Base-by-base conservation (phyloP, 1,284 basidiomycete species). In the Rugosomyces carneus region DNA sequence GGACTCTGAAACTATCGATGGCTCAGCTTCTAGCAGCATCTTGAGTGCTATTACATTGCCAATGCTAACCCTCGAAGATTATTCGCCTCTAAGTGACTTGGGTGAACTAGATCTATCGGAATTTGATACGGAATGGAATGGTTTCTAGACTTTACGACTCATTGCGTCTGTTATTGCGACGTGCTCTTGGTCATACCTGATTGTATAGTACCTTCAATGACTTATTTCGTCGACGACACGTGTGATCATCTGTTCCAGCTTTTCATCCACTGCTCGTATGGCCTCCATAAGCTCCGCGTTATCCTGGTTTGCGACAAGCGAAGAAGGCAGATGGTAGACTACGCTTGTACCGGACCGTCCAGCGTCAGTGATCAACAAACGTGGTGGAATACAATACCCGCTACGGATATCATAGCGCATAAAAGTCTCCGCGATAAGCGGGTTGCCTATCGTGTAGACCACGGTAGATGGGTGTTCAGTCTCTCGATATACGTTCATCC, bases 361-460 rank as follows among this genome's bases (percentile, higher is more conserved):
- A 8, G 58, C 52, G 26, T 75, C 74, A 13, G 66, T 52, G 16
- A 80, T 54, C 37, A 79, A 59, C 3, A 80, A 39, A 23, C 72
- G 69, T 19, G 67, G 73, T 0, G 78, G 78, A 16, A 80, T 65
- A 54, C 71, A 64, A 37, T 69, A 61, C 2, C 66, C 73, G 0
- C 68, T 68, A 16, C 62, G 62, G 24, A 70, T 55, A 45, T 78
- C 74, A 51, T 69, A 59, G 42, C 61, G 56, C 44, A 80, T 50
- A 54, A 80, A 69, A 0, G 60, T 62, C 47, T 73, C 68, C 0
- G 76, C 78, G 45, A 75, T 60, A 37, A 76, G 53, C 5, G 78
- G 78, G 58, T 80, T 80, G 5, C 78, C 78, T 44, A 78, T 65
- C 15, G 65, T 69, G 58, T 79, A 79, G 5, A 69, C 59, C 29